Conservation (phyloP, 2,329 filamentous ascomycete species). For the Neonectria magnoliae region DNA sequence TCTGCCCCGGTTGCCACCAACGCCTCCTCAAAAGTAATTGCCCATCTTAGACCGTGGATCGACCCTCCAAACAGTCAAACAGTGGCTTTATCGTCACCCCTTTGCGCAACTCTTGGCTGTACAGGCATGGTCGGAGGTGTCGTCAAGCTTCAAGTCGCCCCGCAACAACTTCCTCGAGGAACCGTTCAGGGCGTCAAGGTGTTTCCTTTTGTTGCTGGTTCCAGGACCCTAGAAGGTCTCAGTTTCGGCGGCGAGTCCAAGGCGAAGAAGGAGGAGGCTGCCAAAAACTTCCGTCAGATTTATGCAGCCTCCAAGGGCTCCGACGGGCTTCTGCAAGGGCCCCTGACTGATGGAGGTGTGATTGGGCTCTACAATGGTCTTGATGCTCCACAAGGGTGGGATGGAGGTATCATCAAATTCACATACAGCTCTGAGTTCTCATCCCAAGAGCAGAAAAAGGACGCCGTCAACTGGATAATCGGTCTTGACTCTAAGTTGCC, state of each 20-base stretch:
- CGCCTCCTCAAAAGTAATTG: slow-evolving; percentile 71
- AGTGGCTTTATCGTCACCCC: slow-evolving; percentile 77
- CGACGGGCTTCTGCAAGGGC: slow-evolving; percentile 79
- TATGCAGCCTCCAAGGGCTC: slow-evolving; percentile 68
- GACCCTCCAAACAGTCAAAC: slow-evolving; percentile 86
- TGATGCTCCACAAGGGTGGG: slow-evolving; percentile 72
- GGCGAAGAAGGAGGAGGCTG: slow-evolving; percentile 80
- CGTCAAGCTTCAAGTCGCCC: slow-evolving; percentile 85
- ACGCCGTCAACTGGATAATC: slow-evolving; percentile 74
- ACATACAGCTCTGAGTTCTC: slow-evolving; percentile 57
- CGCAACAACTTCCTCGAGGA: slow-evolving; percentile 73
- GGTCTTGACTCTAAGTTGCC: slow-evolving; percentile 78
- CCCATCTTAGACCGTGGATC: slow-evolving; percentile 80
- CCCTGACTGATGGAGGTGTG: slow-evolving; percentile 88
- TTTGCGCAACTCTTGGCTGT: slow-evolving; percentile 79
- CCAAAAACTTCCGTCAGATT: slow-evolving; percentile 75
- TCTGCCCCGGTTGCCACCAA: slow-evolving; percentile 60
- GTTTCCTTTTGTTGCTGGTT: slow-evolving; percentile 76
- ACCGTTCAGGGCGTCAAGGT: slow-evolving; percentile 76
- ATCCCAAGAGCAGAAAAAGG: slow-evolving; percentile 56
- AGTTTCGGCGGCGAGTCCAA: slow-evolving; percentile 91
- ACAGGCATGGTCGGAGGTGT: slow-evolving; percentile 84
- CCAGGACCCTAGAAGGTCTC: slow-evolving; percentile 71
- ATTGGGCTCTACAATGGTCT: slow-evolving; percentile 67
- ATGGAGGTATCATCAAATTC: slow-evolving; percentile 85